These are phyloP conservation scores for Umbilicaria muhlenbergii DNA, from an alignment of 495 filamentous ascomycete genomes.

Conservation along the genomic window DNA sequence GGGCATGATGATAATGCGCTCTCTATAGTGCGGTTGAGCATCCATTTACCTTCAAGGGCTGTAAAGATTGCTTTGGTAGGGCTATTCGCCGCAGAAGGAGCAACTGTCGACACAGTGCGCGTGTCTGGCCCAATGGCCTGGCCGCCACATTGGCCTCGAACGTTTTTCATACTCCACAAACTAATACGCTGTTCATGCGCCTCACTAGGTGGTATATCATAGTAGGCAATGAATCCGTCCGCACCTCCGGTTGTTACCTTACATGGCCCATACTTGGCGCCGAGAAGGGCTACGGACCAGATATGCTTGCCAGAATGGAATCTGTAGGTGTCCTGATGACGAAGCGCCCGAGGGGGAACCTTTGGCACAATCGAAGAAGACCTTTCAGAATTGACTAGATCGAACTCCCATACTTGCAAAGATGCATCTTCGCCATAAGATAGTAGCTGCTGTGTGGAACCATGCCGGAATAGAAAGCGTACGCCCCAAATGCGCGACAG, in stretches of 20 bases:
- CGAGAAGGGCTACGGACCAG: slow-evolving; percentile 54
- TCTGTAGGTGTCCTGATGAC: slow-evolving; percentile 32
- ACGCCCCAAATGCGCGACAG: slow-evolving; percentile 80
- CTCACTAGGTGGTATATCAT: slow-evolving; percentile 4
- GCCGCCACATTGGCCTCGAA: background rate
- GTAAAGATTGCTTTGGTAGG: slow-evolving; percentile 1
- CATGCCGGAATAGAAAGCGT: slow-evolving; percentile 35
- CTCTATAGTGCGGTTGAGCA: slow-evolving; percentile 5
- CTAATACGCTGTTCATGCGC: background rate
- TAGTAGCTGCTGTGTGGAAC: slow-evolving; percentile 29
- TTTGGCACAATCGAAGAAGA: background rate
- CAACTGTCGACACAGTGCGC: background rate
- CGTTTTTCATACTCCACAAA: slow-evolving; percentile 3
- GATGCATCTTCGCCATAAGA: slow-evolving; percentile 73
- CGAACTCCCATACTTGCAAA: slow-evolving; percentile 52
- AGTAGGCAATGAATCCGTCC: slow-evolving; percentile 46
- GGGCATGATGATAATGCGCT: slow-evolving; percentile 3
- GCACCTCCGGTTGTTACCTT: slow-evolving; percentile 70
- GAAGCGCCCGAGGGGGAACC: slow-evolving; percentile 20
- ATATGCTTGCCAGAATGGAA: slow-evolving; percentile 80
- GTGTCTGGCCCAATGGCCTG: too few relatives aligned
- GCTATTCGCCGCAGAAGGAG: background rate
- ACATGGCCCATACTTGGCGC: slow-evolving; percentile 10
- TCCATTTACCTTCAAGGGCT: slow-evolving; percentile 11
- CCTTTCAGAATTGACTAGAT: slow-evolving; percentile 7